Evolutionary conservation across 164 flowering plant genomes (phyloP).

Genomic region (Echeveria elegans): DNA sequence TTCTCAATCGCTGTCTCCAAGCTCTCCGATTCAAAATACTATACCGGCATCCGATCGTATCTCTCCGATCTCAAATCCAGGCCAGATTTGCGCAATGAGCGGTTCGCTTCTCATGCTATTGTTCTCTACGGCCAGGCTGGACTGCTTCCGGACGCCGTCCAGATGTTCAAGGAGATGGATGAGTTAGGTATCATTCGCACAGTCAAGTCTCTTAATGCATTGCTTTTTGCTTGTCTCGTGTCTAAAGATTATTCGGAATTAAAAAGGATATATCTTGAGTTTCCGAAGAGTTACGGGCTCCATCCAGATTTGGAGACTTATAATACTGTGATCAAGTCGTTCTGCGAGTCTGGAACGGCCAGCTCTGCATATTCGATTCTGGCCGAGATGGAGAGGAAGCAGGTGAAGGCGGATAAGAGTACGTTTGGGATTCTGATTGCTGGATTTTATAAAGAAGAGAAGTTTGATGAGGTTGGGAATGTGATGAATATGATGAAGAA

Average conservation of each 20-base stretch:
- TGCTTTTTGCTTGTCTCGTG: slow-evolving; percentile 43
- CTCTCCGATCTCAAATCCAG: slow-evolving; percentile 44
- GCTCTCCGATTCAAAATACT: slow-evolving; percentile 35
- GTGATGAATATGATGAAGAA: slow-evolving; percentile 58
- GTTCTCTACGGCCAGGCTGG: slow-evolving; percentile 67
- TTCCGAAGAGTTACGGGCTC: slow-evolving; percentile 35
- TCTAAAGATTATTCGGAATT: slow-evolving; percentile 40
- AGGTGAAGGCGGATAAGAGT: slow-evolving; percentile 39
- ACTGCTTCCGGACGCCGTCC: slow-evolving; percentile 45
- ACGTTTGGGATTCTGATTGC: slow-evolving; percentile 41
- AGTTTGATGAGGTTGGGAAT: slow-evolving; percentile 54
- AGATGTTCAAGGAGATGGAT: slow-evolving; percentile 37
- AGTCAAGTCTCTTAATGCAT: slow-evolving; percentile 41
- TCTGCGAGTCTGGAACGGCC: slow-evolving; percentile 47
- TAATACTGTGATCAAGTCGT: slow-evolving; percentile 55
- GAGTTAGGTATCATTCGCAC: slow-evolving; percentile 28
- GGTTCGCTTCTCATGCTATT: slow-evolving; percentile 39
- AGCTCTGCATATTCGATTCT: slow-evolving; percentile 43
- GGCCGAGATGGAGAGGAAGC: slow-evolving; percentile 62
- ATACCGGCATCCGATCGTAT: slow-evolving; percentile 28
- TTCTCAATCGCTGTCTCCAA: slow-evolving; percentile 57
- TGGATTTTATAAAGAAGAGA: slow-evolving; percentile 70
- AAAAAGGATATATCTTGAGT: slow-evolving; percentile 39
- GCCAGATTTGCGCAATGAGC: slow-evolving; percentile 49
- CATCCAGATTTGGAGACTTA: slow-evolving; percentile 48